Base-by-base conservation (phyloP, 208 protist genomes). In the Porcisia deanei region DNA sequence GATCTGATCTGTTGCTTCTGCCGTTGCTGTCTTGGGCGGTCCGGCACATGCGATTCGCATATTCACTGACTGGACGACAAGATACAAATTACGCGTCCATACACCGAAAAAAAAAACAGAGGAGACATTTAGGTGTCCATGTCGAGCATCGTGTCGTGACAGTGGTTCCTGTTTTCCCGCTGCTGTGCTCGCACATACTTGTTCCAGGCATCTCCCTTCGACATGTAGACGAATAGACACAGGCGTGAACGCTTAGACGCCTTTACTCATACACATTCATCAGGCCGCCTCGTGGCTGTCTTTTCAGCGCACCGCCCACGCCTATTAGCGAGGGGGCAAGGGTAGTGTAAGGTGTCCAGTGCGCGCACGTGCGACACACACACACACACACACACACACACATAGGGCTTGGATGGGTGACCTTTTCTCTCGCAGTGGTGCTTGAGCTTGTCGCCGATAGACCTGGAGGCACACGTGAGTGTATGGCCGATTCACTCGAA, bases 401-500 rank as follows among this genome's bases (percentile, higher is more conserved):
- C 3, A 20, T 10, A 39, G 58, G 58, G 18, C 37, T 8, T 65
- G 60, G 37, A 7, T 41, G 45, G 61, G n/a, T 18, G 41, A 41
- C 8, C 37, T 67, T 41, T 18, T 43, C 37, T 22, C 61, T 49
- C 20, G 45, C 61, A 30, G 61, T 30, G 66, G 18, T 41, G 25
- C 43, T 57, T 41, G 25, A 16, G 49, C 30, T 14, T 49, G 39
- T 57, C 7, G 12, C 66, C 8, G 45, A 14, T 16, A 55, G 45
- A 39, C 67, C 30, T 34, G 25, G 12, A 30, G 8, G 25, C 47
- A 18, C 53, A 6, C 34, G 41, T 22, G 41, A 34, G 47, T 16
- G 16, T 3, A 81, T 81, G 76, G 39, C 49, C 0, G 45, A 66
- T 5, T 54, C 60, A 1, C 55, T 77, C 20, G 70, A 77, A 52